Percentiles rank a stretch among this genome's conserved stretches.
phyloP scores from a whole-genome alignment of 2,329 filamentous ascomycete species.

The Fusarium liriodendri region DNA sequence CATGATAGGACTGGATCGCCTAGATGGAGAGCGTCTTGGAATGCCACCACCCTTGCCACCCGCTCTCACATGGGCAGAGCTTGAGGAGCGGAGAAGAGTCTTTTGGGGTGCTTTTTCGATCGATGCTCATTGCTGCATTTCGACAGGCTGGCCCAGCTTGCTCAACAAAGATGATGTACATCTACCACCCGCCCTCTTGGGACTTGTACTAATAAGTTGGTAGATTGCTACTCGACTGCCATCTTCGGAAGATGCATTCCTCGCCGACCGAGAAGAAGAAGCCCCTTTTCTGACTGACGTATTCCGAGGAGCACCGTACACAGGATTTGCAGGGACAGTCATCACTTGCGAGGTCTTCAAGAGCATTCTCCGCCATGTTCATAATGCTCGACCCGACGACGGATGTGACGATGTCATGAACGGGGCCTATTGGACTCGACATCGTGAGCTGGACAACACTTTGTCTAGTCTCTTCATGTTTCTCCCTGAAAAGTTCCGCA shows the following conservation, averaged over 20 bases:
- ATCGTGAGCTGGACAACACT: constrained; percentile 84
- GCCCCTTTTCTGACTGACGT: constrained; percentile 73
- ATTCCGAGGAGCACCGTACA: constrained; percentile 71
- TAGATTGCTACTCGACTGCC: constrained; percentile 84
- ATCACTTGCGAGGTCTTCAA: constrained; percentile 85
- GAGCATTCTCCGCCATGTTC: constrained; percentile 82
- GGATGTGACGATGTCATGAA: constrained; percentile 77
- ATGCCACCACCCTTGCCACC: constrained; percentile 80
- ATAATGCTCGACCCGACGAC: constrained; percentile 77
- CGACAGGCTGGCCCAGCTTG: constrained; percentile 89
- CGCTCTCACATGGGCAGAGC: constrained; percentile 82
- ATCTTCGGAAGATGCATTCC: constrained; percentile 80
- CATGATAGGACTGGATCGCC: constrained; percentile 86
- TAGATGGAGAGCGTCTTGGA: constrained; percentile 74
- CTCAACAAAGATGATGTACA: constrained; percentile 78
- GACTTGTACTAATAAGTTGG: constrained; percentile 6
- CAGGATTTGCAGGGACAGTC: constrained; percentile 77
- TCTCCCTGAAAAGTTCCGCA: constrained; percentile 77
- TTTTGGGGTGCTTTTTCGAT: constrained; percentile 89
- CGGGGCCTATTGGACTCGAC: constrained; percentile 87
- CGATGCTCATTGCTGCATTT: constrained; percentile 87
- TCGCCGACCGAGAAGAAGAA: constrained; percentile 71
- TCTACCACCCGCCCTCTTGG: neutral
- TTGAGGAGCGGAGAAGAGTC: constrained; percentile 79
- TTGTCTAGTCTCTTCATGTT: constrained; percentile 83